These are phyloP conservation scores for Lactarius quietus DNA, from an alignment of 768 basidiomycete species.

Conservation along the genomic window DNA sequence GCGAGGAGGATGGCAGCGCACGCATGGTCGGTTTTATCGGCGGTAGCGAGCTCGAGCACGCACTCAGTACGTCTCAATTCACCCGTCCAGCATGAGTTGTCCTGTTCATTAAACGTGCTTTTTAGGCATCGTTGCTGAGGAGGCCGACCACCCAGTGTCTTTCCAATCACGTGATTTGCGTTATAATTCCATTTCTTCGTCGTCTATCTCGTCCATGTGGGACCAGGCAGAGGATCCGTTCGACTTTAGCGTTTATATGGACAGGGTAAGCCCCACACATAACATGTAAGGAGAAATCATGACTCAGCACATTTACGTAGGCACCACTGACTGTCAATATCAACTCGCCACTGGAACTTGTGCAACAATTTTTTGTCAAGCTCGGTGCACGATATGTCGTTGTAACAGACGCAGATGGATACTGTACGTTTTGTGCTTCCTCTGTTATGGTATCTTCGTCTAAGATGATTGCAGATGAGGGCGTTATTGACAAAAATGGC, in stretches of 20 bases:
- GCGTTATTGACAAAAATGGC: conserved; percentile 89
- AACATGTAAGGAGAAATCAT: not conserved
- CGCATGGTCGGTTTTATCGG: conserved; percentile 90
- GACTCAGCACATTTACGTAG: conserved; percentile 35
- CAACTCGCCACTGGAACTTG: conserved; percentile 84
- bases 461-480: conserved; percentile 57
- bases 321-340: conserved; percentile 84
- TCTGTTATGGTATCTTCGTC: not conserved
- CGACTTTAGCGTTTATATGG: conserved; percentile 88
- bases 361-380: conserved; percentile 93
- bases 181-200: conserved; percentile 40
- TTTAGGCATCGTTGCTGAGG: conserved; percentile 70
- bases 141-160: conserved; percentile 59
- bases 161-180: conserved; percentile 50
- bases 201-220: conserved; percentile 58
- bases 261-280: conserved; percentile 51
- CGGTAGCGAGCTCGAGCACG: conserved; percentile 90
- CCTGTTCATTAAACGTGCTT: not conserved
- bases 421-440: conserved; percentile 50
- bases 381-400: conserved; percentile 90
- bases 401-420: conserved; percentile 75
- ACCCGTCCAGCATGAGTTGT: not conserved
- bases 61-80: conserved; percentile 56
- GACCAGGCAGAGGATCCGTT: conserved; percentile 48
- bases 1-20: conserved; percentile 43